These are phyloP conservation scores for Boletus bicolor DNA, from an alignment of 768 basidiomycete species.

Conservation along the genomic window DNA sequence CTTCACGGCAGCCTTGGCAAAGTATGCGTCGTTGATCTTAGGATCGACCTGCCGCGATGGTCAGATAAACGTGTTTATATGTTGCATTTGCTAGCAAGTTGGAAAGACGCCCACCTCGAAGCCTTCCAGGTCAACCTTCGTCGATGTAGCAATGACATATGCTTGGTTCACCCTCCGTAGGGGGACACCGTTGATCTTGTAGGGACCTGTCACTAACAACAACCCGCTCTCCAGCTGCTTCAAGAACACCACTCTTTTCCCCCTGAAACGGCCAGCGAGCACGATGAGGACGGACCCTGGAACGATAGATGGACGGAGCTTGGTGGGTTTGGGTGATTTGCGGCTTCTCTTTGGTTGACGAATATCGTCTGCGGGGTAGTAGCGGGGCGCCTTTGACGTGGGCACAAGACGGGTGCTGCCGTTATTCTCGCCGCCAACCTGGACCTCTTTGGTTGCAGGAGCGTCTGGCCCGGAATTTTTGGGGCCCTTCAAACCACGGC, in stretches of 20 bases:
- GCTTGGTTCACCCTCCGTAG: constrained; percentile 98
- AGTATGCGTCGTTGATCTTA: constrained; percentile 93
- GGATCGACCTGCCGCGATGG: constrained; percentile 61
- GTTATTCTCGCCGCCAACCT: constrained; percentile 88
- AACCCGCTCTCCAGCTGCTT: constrained; percentile 93
- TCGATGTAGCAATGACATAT: constrained; percentile 97
- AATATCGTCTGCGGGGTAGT: constrained; percentile 95
- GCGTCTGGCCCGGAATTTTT: constrained; percentile 72
- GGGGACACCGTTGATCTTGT: constrained; percentile 98
- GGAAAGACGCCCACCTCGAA: constrained; percentile 57
- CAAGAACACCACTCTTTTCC: constrained; percentile 97
- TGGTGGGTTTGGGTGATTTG: constrained; percentile 76
- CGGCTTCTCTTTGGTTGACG: constrained; percentile 88
- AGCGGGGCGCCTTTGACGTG: constrained; percentile 79
- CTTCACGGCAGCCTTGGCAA: constrained; percentile 74
- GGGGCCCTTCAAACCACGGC: constrained; percentile 78
- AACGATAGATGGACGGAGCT: constrained; percentile 83
- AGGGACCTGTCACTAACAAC: constrained; percentile 94
- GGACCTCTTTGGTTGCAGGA: constrained; percentile 69
- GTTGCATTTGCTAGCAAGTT: neutral
- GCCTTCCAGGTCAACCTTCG: constrained; percentile 77
- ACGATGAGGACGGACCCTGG: constrained; percentile 95
- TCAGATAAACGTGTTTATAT: neutral
- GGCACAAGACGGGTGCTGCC: constrained; percentile 86
- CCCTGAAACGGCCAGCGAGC: constrained; percentile 95